Conservation (phyloP, 441 rosid genomes). For the Sinapis alba region DNA sequence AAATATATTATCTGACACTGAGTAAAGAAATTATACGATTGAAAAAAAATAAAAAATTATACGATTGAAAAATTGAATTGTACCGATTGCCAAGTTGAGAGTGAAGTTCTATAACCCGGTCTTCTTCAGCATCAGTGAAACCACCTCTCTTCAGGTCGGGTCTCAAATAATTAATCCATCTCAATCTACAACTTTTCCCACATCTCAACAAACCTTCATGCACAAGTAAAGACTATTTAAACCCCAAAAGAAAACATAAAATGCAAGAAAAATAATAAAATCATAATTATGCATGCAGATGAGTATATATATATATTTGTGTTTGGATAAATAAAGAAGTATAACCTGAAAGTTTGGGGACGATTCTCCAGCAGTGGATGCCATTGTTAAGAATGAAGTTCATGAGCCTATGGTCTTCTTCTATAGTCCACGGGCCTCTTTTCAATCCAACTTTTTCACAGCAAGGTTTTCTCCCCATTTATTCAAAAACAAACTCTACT, state of each 20-base stretch:
- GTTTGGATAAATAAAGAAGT: neutral
- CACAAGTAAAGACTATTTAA: constrained; percentile 7
- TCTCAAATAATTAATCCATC: constrained; percentile 93
- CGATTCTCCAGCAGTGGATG: constrained; percentile 88
- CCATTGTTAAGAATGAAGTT: constrained; percentile 84
- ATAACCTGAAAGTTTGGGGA: constrained; percentile 91
- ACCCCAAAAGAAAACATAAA: neutral
- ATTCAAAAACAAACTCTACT: neutral
- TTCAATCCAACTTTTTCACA: constrained; percentile 90
- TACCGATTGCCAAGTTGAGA: constrained; percentile 79
- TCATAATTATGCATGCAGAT: constrained; percentile 14
- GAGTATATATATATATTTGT: neutral
- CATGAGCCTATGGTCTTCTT: constrained; percentile 89
- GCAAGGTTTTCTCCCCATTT: constrained; percentile 93
- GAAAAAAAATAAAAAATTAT: no score
- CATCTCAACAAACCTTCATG: constrained; percentile 75
- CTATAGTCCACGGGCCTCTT: constrained; percentile 95
- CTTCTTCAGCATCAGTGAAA: constrained; percentile 76
- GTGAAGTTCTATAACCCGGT: constrained; percentile 80
- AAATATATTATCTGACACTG: neutral
- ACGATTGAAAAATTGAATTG: neutral
- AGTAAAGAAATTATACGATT: neutral
- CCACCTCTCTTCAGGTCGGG: constrained; percentile 89
- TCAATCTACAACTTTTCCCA: constrained; percentile 87
- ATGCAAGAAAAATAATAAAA: neutral